Evolutionary conservation across 371 early-diverging fungal genomes (phyloP).

Genomic region (Rhizopus microsporus): DNA sequence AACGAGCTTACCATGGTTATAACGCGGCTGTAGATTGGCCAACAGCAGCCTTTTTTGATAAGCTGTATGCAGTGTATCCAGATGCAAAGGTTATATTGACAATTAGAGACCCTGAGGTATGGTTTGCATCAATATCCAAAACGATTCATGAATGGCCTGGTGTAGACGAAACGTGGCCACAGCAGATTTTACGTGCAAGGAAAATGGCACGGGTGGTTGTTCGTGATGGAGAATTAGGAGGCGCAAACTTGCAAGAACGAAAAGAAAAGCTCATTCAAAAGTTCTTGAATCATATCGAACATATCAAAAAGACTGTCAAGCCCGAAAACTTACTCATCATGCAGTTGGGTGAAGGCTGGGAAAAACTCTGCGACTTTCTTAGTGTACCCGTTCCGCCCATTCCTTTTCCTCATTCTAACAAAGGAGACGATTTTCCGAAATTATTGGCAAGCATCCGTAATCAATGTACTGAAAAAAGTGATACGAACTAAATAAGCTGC

Average conservation of each 20-base stretch:
- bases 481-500: no score
- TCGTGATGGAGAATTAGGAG: constrained; percentile 24
- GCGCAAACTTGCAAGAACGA: background rate
- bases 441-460: background rate
- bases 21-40: constrained; percentile 37
- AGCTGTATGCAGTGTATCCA: constrained; percentile 23
- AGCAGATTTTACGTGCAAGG: constrained; percentile 11
- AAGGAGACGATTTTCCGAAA: constrained; percentile 3
- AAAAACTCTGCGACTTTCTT: constrained; percentile 19
- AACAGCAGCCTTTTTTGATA: constrained; percentile 21
- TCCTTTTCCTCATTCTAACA: constrained; percentile 18
- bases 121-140: constrained; percentile 22
- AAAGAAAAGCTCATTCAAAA: constrained; percentile 14
- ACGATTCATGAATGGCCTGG: constrained; percentile 25
- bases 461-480: background rate
- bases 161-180: constrained; percentile 19
- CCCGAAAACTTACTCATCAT: constrained; percentile 24
- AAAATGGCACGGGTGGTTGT: constrained; percentile 19
- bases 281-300: constrained; percentile 19
- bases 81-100: constrained; percentile 38
- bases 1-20: constrained; percentile 20
- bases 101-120: constrained; percentile 26
- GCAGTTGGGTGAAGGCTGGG: constrained; percentile 25
- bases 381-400: constrained; percentile 4
- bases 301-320: constrained; percentile 18